These are phyloP conservation scores for Eucommia ulmoides DNA, from an alignment of 257 asterid genomes.

Conservation along the genomic window DNA sequence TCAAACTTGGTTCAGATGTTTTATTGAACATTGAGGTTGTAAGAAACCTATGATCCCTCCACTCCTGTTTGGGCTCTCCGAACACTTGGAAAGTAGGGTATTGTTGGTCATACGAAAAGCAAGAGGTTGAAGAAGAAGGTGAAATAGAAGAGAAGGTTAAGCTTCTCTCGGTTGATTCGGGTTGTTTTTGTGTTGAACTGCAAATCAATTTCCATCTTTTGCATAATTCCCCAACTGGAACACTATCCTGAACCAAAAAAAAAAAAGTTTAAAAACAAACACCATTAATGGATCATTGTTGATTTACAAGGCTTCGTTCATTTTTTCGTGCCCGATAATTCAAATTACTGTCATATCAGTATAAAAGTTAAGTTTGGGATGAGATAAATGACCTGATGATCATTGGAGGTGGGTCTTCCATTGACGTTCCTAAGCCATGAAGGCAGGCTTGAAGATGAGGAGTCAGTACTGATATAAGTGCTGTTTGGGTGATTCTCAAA, in stretches of 20 bases:
- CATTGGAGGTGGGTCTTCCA: slow-evolving; percentile 20
- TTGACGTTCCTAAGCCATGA: slow-evolving; percentile 66
- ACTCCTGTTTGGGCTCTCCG: slow-evolving; percentile 5
- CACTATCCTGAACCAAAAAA: slow-evolving; percentile 22
- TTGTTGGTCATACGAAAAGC: slow-evolving; percentile 29
- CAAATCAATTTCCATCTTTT: slow-evolving; percentile 57
- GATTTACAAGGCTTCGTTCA: neutral
- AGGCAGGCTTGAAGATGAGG: slow-evolving; percentile 45
- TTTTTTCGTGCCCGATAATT: too few relatives aligned
- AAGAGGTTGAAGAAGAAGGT: slow-evolving; percentile 37
- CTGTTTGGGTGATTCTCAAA: slow-evolving; percentile 23
- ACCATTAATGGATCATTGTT: neutral
- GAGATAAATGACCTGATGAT: slow-evolving; percentile 29
- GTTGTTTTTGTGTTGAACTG: slow-evolving; percentile 33
- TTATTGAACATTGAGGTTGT: neutral
- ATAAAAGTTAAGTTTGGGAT: neutral
- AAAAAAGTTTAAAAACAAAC: slow-evolving; percentile 8
- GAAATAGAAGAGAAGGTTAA: slow-evolving; percentile 33
- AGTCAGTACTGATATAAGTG: slow-evolving; percentile 12
- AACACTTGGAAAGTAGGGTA: slow-evolving; percentile 17
- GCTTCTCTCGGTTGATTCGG: slow-evolving; percentile 22
- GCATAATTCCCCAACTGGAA: slow-evolving; percentile 25
- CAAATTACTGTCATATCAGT: too few relatives aligned
- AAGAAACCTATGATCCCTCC: slow-evolving; percentile 5
- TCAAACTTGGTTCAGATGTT: slow-evolving; percentile 10